phyloP scores from a whole-genome alignment of 805 yeast genomes.

The Yamadazyma takamatsuzukensis region DNA sequence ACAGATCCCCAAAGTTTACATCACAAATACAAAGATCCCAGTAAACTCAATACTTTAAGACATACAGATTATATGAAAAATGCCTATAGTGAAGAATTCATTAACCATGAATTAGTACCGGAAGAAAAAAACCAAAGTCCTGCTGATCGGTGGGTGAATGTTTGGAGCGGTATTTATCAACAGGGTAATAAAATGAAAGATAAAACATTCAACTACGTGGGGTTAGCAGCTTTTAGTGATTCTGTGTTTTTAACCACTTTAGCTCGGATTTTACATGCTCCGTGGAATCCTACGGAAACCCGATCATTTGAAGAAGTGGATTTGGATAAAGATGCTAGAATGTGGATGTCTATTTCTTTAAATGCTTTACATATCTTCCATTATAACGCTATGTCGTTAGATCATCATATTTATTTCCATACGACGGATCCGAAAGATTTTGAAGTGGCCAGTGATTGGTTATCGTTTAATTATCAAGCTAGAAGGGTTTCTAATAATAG shows the following conservation, averaged over 20 bases:
- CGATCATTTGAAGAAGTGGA: conserved; percentile 29
- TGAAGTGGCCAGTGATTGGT: conserved; percentile 35
- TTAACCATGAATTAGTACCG: conserved; percentile 28
- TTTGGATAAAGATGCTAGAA: conserved; percentile 28
- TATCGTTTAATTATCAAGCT: conserved; percentile 33
- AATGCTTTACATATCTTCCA: conserved; percentile 36
- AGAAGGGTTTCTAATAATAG: conserved; percentile 32
- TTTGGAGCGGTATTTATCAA: conserved; percentile 31
- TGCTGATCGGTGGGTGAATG: conserved; percentile 38
- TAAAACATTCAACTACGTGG: conserved; percentile 28
- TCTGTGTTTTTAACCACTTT: conserved; percentile 38
- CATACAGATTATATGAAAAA: conserved; percentile 38
- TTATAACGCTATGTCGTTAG: conserved; percentile 43
- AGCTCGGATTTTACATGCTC: conserved; percentile 38
- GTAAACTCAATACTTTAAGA: conserved; percentile 18
- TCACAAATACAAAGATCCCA: conserved; percentile 24
- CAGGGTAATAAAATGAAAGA: conserved; percentile 9
- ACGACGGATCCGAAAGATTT: conserved; percentile 21
- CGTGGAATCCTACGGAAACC: conserved; percentile 39
- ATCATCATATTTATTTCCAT: conserved; percentile 43
- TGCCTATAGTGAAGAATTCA: conserved; percentile 35
- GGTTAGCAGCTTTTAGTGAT: conserved; percentile 36
- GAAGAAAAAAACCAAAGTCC: conserved; percentile 29
- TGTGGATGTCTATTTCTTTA: conserved; percentile 24
- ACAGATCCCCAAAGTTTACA: conserved; percentile 17